A percentile compares a stretch with the other conserved stretches of the same genome.
phyloP scores from a whole-genome alignment of 768 basidiomycete genomes.

The Amanita pallidorosea region DNA sequence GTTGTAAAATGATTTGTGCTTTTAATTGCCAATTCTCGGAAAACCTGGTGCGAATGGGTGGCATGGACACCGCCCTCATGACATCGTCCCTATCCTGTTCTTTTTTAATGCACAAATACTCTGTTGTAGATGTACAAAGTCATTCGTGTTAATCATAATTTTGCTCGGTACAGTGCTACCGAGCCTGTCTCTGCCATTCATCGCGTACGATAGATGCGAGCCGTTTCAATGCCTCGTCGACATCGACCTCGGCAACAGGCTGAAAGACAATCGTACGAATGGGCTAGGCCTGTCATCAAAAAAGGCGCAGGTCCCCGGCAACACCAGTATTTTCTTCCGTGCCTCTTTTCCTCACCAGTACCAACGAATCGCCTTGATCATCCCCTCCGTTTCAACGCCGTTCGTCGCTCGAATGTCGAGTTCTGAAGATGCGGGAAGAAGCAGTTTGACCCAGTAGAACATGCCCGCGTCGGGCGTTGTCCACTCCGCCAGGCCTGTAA shows the following conservation, averaged over 20 bases:
- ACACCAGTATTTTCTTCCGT: constrained; percentile 72
- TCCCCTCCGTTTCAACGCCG: neutral
- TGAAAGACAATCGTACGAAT: constrained; percentile 76
- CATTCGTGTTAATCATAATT: no score
- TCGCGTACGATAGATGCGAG: constrained; percentile 18
- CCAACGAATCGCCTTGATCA: constrained; percentile 50
- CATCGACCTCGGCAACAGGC: constrained; percentile 47
- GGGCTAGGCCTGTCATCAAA: constrained; percentile 53
- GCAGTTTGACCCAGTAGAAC: constrained; percentile 67
- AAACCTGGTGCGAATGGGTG: no score
- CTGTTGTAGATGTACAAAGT: neutral
- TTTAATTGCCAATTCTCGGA: no score
- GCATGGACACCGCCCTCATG: no score
- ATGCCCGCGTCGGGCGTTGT: constrained; percentile 63
- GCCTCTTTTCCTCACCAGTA: constrained; percentile 58
- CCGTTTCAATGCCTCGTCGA: constrained; percentile 33
- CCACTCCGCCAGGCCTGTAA: constrained; percentile 67
- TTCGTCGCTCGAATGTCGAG: neutral
- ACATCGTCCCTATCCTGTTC: no score
- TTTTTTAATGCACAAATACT: no score
- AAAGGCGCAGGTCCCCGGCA: constrained; percentile 71
- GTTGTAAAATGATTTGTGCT: no score
- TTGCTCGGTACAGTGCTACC: no score
- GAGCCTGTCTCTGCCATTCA: no score
- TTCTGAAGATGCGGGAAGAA: constrained; percentile 6